Evolutionary conservation across 2,329 filamentous ascomycete genomes (phyloP).

Genomic region (Fusarium acutatum): DNA sequence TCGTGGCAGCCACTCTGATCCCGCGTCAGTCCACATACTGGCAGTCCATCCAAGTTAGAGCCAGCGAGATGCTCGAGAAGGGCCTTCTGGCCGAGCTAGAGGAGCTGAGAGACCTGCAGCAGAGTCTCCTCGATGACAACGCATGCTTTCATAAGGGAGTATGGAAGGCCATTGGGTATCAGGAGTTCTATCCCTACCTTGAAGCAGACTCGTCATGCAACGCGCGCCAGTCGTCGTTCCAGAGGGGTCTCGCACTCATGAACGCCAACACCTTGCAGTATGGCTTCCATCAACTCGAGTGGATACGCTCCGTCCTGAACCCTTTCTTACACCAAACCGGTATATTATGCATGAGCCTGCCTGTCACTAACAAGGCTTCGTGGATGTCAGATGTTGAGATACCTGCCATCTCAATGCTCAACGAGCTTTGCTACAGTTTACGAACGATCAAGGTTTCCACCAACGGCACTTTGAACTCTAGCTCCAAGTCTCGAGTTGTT

Average conservation of each 20-base stretch:
- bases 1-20: not conserved
- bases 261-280: not conserved
- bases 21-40: not conserved
- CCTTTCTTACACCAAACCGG: not conserved
- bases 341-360: not conserved
- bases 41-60: not conserved
- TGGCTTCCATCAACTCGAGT: not conserved
- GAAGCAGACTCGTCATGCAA: not conserved
- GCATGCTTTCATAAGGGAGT: not conserved
- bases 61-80: not conserved
- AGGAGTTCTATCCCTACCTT: not conserved
- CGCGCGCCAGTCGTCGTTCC: not conserved
- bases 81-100: not conserved
- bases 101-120: not conserved
- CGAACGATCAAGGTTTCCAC: fast-evolving
- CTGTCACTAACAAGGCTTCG: not conserved
- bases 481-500: not conserved
- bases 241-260: not conserved
- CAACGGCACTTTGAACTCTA: not conserved
- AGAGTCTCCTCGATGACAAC: not conserved
- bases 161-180: not conserved
- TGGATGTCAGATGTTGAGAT: not conserved
- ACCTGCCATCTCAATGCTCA: not conserved
- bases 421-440: not conserved
- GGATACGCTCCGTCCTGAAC: not conserved